Evolutionary conservation across 208 protist genomes (phyloP), one percentile per base, ranked within the genome.

Genomic region (Naegleria gruberi): DNA sequence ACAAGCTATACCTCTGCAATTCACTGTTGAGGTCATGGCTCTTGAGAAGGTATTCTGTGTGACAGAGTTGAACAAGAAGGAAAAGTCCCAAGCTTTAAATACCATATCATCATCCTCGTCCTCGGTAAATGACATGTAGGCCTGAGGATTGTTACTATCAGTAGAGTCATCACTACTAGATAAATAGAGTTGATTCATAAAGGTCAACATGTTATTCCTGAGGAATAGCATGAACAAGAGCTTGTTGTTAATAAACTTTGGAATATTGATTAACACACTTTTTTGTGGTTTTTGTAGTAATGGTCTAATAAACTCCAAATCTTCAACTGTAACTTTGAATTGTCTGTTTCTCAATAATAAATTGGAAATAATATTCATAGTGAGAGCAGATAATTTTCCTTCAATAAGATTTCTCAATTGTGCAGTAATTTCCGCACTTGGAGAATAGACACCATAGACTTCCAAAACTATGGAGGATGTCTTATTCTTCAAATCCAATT

Each of bases 301-400:
- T 46, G 90, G 90, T 87, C 89, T 91, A 10, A 93, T 92, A 77
- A 93, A 93, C 12, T 93, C 87, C 0, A 93, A 55, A 87, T 93
- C 91, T 34, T 92, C 77, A 10, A 46, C 26, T 30, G 47, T 91
- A 7, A 93, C 40, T 88, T 93, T 91, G 0, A 90, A 81, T 87
- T 92, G 81, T 43, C 87, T 84, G 82, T 93, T 93, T 65, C 90
- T 73, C 17, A 89, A 45, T 4, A 93, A 77, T 26, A 93, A 41
- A 19, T 40, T 81, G 8, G 87, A 82, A 1, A 93, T 91, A 23
- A 81, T 82, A 44, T 42, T 41, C 8, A 93, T 19, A 4, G 91
- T 93, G 0, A 90, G 8, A 19, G 47, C 17, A 15, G 91, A 81
- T 82, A 93, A 42, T 40, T 91, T 91, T 4, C 19, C 41, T 85